phyloP scores from a whole-genome alignment of 2,329 filamentous ascomycete species.

The Dissoconium aciculare region DNA sequence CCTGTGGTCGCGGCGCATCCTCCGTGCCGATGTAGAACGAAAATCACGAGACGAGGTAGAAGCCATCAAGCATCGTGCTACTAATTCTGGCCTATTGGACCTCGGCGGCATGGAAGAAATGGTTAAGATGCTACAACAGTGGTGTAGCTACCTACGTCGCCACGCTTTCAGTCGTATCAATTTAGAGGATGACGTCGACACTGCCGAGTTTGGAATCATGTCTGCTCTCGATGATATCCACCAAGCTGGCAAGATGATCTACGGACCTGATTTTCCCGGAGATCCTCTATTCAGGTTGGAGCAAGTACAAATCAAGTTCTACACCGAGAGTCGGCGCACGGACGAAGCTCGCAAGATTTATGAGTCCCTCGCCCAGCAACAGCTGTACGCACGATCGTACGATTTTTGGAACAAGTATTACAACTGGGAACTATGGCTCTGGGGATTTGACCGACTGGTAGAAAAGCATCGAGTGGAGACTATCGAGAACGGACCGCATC shows the following conservation, averaged over 20 bases:
- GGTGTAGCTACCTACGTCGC: slow-evolving; percentile 86
- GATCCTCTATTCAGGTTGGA: slow-evolving; percentile 82
- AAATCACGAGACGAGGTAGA: slow-evolving; percentile 69
- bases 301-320: slow-evolving; percentile 79
- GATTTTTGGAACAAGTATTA: slow-evolving; percentile 94
- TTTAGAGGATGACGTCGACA: slow-evolving; percentile 66
- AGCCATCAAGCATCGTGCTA: slow-evolving; percentile 81
- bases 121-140: slow-evolving; percentile 79
- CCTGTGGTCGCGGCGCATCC: slow-evolving; percentile 79
- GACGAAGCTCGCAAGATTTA: slow-evolving; percentile 66
- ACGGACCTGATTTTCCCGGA: slow-evolving; percentile 63
- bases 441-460: slow-evolving; percentile 41
- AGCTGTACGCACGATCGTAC: slow-evolving; percentile 54
- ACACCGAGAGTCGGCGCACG: slow-evolving; percentile 66
- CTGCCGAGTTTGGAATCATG: slow-evolving; percentile 77
- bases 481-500: slow-evolving; percentile 46
- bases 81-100: slow-evolving; percentile 69
- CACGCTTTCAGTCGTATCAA: slow-evolving; percentile 60
- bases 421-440: slow-evolving; percentile 73
- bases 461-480: slow-evolving; percentile 37
- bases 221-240: slow-evolving; percentile 76
- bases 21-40: slow-evolving; percentile 66
- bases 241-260: slow-evolving; percentile 60
- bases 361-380: slow-evolving; percentile 28
- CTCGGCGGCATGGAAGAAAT: slow-evolving; percentile 75